These are phyloP conservation scores for Metschnikowia henanensis DNA, from an alignment of 805 yeast genomes.

Conservation along the genomic window DNA sequence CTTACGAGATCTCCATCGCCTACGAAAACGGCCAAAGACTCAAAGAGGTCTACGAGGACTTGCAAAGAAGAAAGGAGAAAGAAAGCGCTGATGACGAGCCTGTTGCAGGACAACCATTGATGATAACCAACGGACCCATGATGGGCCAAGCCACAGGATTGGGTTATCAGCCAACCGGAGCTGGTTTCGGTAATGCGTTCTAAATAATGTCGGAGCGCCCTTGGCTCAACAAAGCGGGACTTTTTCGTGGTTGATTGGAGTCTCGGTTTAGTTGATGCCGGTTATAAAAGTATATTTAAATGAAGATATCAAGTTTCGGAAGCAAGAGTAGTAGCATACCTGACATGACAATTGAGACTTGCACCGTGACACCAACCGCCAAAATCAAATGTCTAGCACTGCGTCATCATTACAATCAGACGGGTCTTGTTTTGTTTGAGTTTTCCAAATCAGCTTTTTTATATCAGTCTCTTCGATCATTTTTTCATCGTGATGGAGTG, in stretches of 20 bases:
- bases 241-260: slow-evolving; percentile 19
- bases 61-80: slow-evolving; percentile 66
- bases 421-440: no score
- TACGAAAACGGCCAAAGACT: slow-evolving; percentile 75
- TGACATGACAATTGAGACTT: no score
- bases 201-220: slow-evolving; percentile 10
- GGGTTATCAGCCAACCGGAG: slow-evolving; percentile 71
- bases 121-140: slow-evolving; percentile 78
- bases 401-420: no score
- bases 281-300: background rate
- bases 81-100: slow-evolving; percentile 51
- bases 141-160: slow-evolving; percentile 43
- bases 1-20: slow-evolving; percentile 82
- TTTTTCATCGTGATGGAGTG: no score
- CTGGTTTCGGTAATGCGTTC: slow-evolving; percentile 62
- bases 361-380: no score
- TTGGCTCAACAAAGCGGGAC: background rate
- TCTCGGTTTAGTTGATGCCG: background rate
- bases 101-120: slow-evolving; percentile 62
- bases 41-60: slow-evolving; percentile 64
- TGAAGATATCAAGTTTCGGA: no score
- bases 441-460: no score
- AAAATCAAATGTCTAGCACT: no score
- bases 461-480: no score
- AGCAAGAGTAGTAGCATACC: no score